These are phyloP conservation scores for Aspergillus pseudoglaucus DNA, from an alignment of 2,329 filamentous ascomycete genomes.

Conservation along the genomic window DNA sequence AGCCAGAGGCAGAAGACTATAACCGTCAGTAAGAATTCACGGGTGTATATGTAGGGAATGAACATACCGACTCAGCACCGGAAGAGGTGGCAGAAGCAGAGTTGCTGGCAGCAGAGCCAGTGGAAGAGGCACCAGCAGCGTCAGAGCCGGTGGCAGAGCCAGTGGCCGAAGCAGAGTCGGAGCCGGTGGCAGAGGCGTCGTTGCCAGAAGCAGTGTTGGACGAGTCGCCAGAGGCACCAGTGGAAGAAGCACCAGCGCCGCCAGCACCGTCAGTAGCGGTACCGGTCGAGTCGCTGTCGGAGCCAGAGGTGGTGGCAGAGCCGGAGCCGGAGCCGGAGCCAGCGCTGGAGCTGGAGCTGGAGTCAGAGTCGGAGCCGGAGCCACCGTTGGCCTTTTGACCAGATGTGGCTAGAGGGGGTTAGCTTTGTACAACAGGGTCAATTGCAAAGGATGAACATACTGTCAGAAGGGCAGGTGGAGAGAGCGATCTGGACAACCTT, in stretches of 20 bases:
- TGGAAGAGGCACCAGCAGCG: not conserved
- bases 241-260: slow-evolving; percentile 12
- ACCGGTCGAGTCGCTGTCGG: slow-evolving; percentile 4
- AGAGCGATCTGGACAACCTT: slow-evolving; percentile 28
- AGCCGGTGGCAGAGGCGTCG: slow-evolving; percentile 5
- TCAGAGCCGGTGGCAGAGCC: not conserved
- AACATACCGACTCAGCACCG: not conserved
- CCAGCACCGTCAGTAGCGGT: slow-evolving; percentile 10
- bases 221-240: slow-evolving; percentile 9
- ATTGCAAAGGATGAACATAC: slow-evolving; percentile 10
- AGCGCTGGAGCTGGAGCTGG: slow-evolving; percentile 6
- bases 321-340: not conserved
- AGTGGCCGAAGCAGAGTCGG: slow-evolving; percentile 3
- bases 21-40: no score
- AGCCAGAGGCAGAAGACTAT: not conserved
- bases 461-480: slow-evolving; percentile 26
- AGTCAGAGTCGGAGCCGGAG: slow-evolving; percentile 5
- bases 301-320: slow-evolving; percentile 4
- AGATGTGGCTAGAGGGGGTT: slow-evolving; percentile 1
- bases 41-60: no score
- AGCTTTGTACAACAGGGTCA: not conserved
- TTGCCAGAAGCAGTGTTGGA: not conserved
- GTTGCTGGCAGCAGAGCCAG: slow-evolving; percentile 4
- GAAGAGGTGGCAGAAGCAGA: not conserved
- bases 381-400: slow-evolving; percentile 6